Evolutionary conservation across 2,329 filamentous ascomycete species (phyloP).

Genomic region (Fusarium nygamai): DNA sequence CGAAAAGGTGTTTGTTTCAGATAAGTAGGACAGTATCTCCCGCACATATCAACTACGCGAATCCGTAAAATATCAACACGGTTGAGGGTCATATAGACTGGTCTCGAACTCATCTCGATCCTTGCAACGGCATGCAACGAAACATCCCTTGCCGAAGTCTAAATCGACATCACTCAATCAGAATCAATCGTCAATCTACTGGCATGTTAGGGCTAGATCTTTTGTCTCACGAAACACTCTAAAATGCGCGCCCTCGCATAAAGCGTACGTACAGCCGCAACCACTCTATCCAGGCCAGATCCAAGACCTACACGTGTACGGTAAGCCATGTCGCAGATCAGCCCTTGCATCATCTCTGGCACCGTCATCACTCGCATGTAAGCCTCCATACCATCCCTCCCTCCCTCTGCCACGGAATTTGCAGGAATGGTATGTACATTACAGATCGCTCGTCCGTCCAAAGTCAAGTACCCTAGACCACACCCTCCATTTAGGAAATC

Average conservation of each 20-base stretch:
- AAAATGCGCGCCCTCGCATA: conserved; percentile 15
- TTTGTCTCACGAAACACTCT: background rate
- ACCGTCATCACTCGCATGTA: background rate
- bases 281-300: conserved; percentile 1
- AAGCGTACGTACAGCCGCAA: background rate
- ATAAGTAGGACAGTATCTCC: background rate
- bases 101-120: conserved; percentile 19
- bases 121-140: conserved; percentile 10
- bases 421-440: conserved; percentile 18
- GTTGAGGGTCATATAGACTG: background rate
- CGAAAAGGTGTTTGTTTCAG: background rate
- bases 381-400: conserved; percentile 20
- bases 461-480: conserved; percentile 7
- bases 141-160: conserved; percentile 10
- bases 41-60: background rate
- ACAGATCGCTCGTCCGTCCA: background rate
- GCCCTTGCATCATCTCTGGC: conserved; percentile 5
- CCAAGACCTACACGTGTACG: conserved; percentile 8
- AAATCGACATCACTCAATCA: background rate
- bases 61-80: background rate
- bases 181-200: background rate
- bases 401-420: background rate
- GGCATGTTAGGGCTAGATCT: conserved; percentile 15
- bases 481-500: background rate
- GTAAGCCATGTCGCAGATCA: conserved; percentile 10